These are phyloP conservation scores for Saccharomycopsis phalli DNA, from an alignment of 1,139 yeast species.

Conservation along the genomic window DNA sequence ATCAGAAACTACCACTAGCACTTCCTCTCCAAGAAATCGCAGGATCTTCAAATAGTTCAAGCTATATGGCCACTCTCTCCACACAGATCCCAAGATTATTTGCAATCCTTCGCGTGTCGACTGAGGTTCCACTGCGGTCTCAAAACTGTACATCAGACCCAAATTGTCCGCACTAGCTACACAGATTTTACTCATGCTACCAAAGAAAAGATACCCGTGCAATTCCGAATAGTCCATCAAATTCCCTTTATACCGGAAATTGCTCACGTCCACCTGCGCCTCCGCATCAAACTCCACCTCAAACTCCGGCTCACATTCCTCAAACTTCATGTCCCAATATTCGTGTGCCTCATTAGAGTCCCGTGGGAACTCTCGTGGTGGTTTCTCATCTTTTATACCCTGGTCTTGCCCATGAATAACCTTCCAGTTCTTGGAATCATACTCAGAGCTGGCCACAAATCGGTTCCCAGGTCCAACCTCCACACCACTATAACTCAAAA, in stretches of 20 bases:
- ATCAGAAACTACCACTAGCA: constrained; percentile 44
- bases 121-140: background rate
- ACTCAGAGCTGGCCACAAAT: too few relatives aligned
- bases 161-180: constrained; percentile 4
- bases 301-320: background rate
- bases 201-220: constrained; percentile 5
- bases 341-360: background rate
- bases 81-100: constrained; percentile 30
- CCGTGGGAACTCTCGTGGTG: background rate
- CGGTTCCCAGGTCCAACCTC: too few relatives aligned
- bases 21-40: constrained; percentile 28
- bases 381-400: too few relatives aligned
- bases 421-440: too few relatives aligned
- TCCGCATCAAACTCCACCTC: background rate
- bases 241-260: constrained; percentile 7
- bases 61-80: constrained; percentile 49
- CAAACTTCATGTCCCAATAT: background rate
- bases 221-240: background rate
- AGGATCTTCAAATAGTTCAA: constrained; percentile 39
- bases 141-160: constrained; percentile 1
- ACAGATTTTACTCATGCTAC: background rate
- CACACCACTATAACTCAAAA: too few relatives aligned
- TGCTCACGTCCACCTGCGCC: background rate
- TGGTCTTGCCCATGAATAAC: too few relatives aligned
- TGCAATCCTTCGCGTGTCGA: background rate